Conservation (phyloP, 768 basidiomycete species). For the Suillus decipiens region DNA sequence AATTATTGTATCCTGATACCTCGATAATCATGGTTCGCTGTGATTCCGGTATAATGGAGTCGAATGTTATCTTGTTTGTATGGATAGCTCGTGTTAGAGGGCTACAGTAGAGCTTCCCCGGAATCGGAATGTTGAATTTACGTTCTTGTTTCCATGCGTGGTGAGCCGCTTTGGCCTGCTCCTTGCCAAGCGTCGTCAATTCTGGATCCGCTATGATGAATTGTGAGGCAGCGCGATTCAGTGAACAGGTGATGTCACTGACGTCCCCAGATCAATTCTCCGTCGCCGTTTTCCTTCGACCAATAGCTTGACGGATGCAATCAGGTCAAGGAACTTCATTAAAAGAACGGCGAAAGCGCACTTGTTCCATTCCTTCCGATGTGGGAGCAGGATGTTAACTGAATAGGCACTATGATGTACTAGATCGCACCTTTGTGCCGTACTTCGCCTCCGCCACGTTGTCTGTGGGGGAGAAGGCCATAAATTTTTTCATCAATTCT, state of each 20-base stretch:
- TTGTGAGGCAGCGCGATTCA: slow-evolving; percentile 4
- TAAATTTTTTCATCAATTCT: slow-evolving; percentile 49
- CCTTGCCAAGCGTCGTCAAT: slow-evolving; percentile 57
- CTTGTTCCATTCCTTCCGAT: slow-evolving; percentile 58
- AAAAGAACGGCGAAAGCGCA: slow-evolving; percentile 30
- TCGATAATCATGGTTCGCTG: slow-evolving; percentile 52
- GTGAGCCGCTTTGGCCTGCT: slow-evolving; percentile 52
- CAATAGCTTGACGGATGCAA: slow-evolving; percentile 46
- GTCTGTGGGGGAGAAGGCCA: slow-evolving; percentile 48
- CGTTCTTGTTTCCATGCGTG: slow-evolving; percentile 52
- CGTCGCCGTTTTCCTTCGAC: slow-evolving; percentile 66
- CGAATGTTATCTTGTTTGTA: slow-evolving; percentile 58
- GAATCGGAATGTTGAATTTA: slow-evolving; percentile 43
- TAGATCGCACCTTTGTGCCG: slow-evolving; percentile 43
- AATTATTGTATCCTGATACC: slow-evolving; percentile 34
- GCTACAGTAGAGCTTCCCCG: slow-evolving; percentile 59
- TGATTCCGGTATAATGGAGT: slow-evolving; percentile 32
- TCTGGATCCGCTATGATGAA: slow-evolving; percentile 57
- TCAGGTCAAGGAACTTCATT: neutral
- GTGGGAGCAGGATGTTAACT: neutral
- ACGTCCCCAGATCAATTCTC: slow-evolving; percentile 74
- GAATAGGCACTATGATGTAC: neutral
- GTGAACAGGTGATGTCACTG: slow-evolving; percentile 29
- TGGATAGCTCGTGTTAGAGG: slow-evolving; percentile 63
- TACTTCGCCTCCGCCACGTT: slow-evolving; percentile 71